phyloP scores from a whole-genome alignment of 768 basidiomycete species.

The Rhodotorula kratochvilovae region DNA sequence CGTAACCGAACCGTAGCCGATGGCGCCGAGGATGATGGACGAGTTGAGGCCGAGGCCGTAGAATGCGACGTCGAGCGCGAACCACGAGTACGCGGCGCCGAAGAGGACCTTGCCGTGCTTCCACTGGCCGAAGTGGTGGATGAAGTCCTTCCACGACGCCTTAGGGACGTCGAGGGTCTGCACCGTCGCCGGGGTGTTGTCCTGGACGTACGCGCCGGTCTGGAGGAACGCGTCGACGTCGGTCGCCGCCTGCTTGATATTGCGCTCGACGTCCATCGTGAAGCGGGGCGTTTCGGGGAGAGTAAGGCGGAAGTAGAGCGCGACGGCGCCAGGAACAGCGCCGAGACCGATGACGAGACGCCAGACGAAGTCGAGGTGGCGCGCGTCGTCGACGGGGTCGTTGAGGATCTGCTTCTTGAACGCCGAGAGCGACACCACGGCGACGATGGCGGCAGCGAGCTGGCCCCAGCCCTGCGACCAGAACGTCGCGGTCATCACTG shows the following conservation, averaged over 20 bases:
- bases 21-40: conserved; percentile 67
- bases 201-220: conserved; percentile 56
- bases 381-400: conserved; percentile 52
- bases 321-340: conserved; percentile 67
- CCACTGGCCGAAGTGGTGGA: conserved; percentile 59
- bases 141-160: conserved; percentile 66
- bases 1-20: conserved; percentile 56
- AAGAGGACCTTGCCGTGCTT: conserved; percentile 63
- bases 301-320: conserved; percentile 71
- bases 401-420: conserved; percentile 65
- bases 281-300: conserved; percentile 56
- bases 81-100: conserved; percentile 67
- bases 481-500: conserved; percentile 52
- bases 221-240: conserved; percentile 38
- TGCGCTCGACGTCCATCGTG: conserved; percentile 46
- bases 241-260: conserved; percentile 38
- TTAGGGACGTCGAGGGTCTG: conserved; percentile 62
- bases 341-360: conserved; percentile 67
- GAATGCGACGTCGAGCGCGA: conserved; percentile 55
- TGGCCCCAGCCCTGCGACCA: conserved; percentile 66
- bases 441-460: conserved; percentile 60
- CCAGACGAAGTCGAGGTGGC: conserved; percentile 67
- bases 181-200: conserved; percentile 50
- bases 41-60: conserved; percentile 59
- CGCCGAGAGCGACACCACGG: conserved; percentile 61